A percentile compares a stretch with the other conserved stretches of the same genome.
These are phyloP conservation scores for Apiotrichum mycotoxinovorans DNA, from an alignment of 1,284 basidiomycete genomes.

Conservation along the genomic window DNA sequence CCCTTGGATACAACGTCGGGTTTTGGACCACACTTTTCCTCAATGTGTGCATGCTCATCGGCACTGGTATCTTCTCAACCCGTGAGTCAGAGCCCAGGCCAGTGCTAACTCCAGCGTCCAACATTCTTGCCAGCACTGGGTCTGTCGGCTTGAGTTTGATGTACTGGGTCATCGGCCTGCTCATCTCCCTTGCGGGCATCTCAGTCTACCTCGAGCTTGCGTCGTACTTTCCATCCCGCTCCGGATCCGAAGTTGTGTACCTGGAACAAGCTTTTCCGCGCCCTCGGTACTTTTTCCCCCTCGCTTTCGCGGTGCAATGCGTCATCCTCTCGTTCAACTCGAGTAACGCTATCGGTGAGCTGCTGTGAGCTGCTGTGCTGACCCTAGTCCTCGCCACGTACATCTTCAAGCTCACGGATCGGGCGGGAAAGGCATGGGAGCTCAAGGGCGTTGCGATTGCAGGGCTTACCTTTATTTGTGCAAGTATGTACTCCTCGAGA, in stretches of 20 bases:
- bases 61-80: constrained; percentile 30
- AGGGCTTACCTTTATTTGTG: neutral
- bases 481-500: neutral
- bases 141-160: constrained; percentile 28
- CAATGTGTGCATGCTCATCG: constrained; percentile 27
- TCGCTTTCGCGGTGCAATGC: constrained; percentile 28
- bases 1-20: constrained; percentile 26
- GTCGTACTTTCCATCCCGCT: constrained; percentile 30
- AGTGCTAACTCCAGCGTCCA: constrained; percentile 8
- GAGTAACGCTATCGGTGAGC: constrained; percentile 23
- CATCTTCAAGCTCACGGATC: constrained; percentile 23
- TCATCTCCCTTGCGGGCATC: constrained; percentile 25
- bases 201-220: constrained; percentile 31
- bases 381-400: constrained; percentile 21
- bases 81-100: constrained; percentile 11
- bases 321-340: constrained; percentile 27
- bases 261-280: constrained; percentile 34
- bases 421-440: constrained; percentile 22
- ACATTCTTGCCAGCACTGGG: constrained; percentile 20
- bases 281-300: constrained; percentile 31
- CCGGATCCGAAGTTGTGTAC: constrained; percentile 31
- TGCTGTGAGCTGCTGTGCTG: neutral
- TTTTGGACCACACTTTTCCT: constrained; percentile 22
- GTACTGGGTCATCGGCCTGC: constrained; percentile 28
- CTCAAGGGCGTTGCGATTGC: constrained; percentile 13